Base-by-base conservation (phyloP, 2,329 filamentous ascomycete species). In the Nothopassalora personata region DNA sequence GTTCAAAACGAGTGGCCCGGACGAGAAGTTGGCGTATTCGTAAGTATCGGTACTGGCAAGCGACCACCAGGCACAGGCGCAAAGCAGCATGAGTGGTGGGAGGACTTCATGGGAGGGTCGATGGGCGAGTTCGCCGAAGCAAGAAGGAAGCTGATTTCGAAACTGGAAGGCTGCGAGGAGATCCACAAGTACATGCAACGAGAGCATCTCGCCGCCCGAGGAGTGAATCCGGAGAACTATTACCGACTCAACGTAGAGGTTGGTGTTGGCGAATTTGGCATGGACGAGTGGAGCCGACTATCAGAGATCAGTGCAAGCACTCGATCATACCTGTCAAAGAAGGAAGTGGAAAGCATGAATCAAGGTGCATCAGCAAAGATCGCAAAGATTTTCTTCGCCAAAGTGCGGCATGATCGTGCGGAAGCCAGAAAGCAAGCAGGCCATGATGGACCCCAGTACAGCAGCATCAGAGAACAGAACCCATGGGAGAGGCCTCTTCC, bases 241-340 rank as follows among this genome's bases (percentile, higher is more conserved):
- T 96, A 91, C 73, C 88, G 94, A 7, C 80, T 97, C n/a, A 99
- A 99, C 65, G 94, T 97, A 45, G 92, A 97, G 71, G 87, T 96
- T 15, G 94, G 93, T 1, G 92, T 97, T 3, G 92, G 93, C 55
- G 94, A 97, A 71, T 97, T 97, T 72, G 93, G 90, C 54, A 97
- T 99, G 91, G 99, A 97, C 30, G 94, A 97, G 73, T 99, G 94
- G 94, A 85, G 90, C 68, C 85, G 92, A 3, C 78, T 97, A n/a
- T 88, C 90, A 28, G 93, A 97, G 54, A 97, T 99, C 76, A 96
- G 90, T 77, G 97, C 91, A 13, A 88, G 88, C 71, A 99, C 94
- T 0, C 84, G 90, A 66, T 85, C 88, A 63, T 99, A 97, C 71
- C 83, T 99, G 55, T 79, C 81, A 7, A 87, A 87, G 61, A 80